phyloP scores from a whole-genome alignment of 257 asterid genomes.

The Lycium ferocissimum region DNA sequence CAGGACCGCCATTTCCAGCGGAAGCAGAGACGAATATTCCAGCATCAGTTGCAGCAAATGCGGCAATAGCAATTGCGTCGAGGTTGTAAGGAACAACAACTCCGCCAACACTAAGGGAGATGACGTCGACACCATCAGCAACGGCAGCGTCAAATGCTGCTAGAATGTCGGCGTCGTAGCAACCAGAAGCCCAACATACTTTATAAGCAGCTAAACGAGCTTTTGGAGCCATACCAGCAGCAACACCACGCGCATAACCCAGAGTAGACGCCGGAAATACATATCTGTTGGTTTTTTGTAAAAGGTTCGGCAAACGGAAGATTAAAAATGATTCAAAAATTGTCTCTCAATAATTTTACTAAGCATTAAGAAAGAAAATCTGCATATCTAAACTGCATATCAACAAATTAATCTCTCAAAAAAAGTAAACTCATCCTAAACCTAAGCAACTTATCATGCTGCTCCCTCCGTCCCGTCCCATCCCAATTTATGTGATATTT shows the following conservation, averaged over 20 bases:
- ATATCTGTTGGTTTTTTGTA: slow-evolving; percentile 11
- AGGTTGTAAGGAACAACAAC: slow-evolving; percentile 82
- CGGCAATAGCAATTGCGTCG: slow-evolving; percentile 82
- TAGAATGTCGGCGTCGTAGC: slow-evolving; percentile 87
- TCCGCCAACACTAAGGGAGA: slow-evolving; percentile 86
- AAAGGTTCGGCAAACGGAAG: too few species aligned
- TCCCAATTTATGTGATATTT: too few species aligned
- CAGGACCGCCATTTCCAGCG: slow-evolving; percentile 93
- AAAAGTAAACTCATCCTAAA: too few species aligned
- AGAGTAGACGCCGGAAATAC: slow-evolving; percentile 80
- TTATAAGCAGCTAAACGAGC: slow-evolving; percentile 89
- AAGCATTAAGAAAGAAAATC: too few species aligned
- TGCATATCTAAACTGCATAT: too few species aligned
- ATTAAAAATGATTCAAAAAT: too few species aligned
- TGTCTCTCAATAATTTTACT: too few species aligned
- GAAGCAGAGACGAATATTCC: slow-evolving; percentile 87
- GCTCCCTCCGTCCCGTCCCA: too few species aligned
- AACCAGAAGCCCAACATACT: slow-evolving; percentile 87
- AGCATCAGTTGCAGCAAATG: slow-evolving; percentile 72
- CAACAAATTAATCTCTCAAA: too few species aligned
- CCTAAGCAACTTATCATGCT: too few species aligned
- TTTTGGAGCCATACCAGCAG: slow-evolving; percentile 97
- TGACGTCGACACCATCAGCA: slow-evolving; percentile 87
- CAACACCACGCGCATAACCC: slow-evolving; percentile 89
- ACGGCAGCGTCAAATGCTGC: slow-evolving; percentile 91